phyloP scores from a whole-genome alignment of 2,329 filamentous ascomycete genomes.

The Fusarium newnesense region DNA sequence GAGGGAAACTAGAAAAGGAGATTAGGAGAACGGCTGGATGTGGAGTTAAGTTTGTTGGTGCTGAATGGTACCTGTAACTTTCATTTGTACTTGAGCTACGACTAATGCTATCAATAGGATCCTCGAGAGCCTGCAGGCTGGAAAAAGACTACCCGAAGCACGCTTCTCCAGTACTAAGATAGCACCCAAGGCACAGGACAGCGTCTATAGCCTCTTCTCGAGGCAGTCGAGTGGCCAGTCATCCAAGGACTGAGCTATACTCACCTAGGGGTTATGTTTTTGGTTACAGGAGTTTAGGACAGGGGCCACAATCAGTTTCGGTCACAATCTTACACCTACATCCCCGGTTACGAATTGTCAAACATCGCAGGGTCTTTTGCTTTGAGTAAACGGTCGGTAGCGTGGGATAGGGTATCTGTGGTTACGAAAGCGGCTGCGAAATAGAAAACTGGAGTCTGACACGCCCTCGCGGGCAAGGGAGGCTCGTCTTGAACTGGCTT shows the following conservation, averaged over 20 bases:
- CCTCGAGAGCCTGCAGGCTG: conserved; percentile 82
- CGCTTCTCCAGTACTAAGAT: conserved; percentile 74
- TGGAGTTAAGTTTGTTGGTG: conserved; percentile 80
- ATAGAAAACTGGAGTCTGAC: neutral
- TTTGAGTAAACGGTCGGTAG: neutral
- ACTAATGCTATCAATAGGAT: conserved; percentile 63
- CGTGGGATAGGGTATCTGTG: neutral
- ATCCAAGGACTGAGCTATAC: conserved; percentile 6
- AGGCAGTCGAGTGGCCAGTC: conserved; percentile 16
- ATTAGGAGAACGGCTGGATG: conserved; percentile 74
- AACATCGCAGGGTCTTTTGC: neutral
- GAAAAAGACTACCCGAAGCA: conserved; percentile 78
- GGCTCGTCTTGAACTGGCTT: neutral
- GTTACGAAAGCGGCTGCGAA: neutral
- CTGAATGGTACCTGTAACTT: conserved; percentile 71
- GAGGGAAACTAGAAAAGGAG: conserved; percentile 84
- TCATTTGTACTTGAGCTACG: neutral
- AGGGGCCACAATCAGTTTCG: neutral
- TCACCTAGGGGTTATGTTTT: neutral
- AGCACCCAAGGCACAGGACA: conserved; percentile 70
- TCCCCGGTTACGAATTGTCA: neutral
- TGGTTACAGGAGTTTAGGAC: neutral
- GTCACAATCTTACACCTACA: neutral
- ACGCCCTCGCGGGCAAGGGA: neutral
- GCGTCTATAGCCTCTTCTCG: conserved; percentile 66